phyloP scores from a whole-genome alignment of 352 stramenopile species.

The Phytopythium aichiense region DNA sequence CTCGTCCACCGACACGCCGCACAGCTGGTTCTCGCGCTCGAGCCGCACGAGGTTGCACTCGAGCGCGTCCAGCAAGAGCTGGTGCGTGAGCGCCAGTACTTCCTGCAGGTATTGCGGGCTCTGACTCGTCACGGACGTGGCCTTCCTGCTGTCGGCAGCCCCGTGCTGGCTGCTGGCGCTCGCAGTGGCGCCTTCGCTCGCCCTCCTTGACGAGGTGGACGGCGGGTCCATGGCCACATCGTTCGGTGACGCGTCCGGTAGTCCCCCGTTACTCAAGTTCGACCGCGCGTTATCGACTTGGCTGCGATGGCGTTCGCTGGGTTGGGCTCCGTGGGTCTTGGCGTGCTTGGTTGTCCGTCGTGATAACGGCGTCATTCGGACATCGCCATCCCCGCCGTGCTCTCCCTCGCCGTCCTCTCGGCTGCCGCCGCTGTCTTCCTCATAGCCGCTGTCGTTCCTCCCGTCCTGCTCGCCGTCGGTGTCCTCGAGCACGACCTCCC shows the following conservation, averaged over 20 bases:
- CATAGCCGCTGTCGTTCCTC: conserved; percentile 16
- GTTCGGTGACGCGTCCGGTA: conserved; percentile 3
- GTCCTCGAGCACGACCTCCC: conserved; percentile 73
- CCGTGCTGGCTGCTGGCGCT: not conserved
- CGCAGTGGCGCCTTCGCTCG: not conserved
- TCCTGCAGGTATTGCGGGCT: conserved; percentile 44
- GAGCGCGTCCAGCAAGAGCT: conserved; percentile 56
- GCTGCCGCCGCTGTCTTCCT: conserved; percentile 17
- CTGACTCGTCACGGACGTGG: not conserved
- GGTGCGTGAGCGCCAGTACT: conserved; percentile 56
- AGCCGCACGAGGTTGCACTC: conserved; percentile 68
- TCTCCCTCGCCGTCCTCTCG: conserved; percentile 10
- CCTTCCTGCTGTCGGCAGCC: not conserved
- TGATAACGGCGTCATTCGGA: not conserved
- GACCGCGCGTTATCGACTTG: conserved; percentile 7
- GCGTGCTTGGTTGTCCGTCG: not conserved
- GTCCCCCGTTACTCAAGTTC: not conserved
- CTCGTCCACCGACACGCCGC: conserved; percentile 46
- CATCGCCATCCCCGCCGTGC: not conserved
- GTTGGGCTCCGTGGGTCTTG: not conserved
- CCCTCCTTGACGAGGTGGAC: not conserved
- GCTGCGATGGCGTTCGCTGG: not conserved
- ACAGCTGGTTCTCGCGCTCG: conserved; percentile 56
- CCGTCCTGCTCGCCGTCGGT: conserved; percentile 42
- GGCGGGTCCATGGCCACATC: conserved; percentile 7